Evolutionary conservation across 257 asterid species (phyloP), one percentile per base, ranked within the genome.

Genomic region (Lavandula angustifolia): DNA sequence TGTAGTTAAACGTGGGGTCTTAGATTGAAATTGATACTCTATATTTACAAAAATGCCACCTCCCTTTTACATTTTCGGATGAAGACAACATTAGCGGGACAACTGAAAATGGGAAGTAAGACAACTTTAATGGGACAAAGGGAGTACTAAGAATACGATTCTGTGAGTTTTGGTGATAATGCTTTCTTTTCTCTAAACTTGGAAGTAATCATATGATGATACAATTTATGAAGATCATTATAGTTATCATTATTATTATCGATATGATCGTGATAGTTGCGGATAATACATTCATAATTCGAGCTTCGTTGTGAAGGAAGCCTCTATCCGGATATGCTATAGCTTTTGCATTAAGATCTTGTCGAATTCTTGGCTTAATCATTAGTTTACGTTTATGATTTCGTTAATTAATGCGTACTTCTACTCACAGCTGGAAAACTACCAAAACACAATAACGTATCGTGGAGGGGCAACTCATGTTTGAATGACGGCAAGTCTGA

Each of bases 391-490:
- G 13, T 62, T 9, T 59, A 7, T n/a, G 13, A 27, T 10, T 59
- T 33, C 18, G 32, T 40, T 5, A 33, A 42, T 11, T 37, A 3
- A 7, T 52, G 67, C 70, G 4, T 5, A n/a, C 73, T 69, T 57
- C 14, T 13, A 11, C 58, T 76, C 55, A 10, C 95, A 92, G 99
- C 99, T 67, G 99, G 99, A 66, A 92, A 69, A 62, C 70, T 92
- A 17, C 98, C 98, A 0, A 92, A 84, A 75, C 96, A 89, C 76
- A 92, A 92, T 47, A 92, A 92, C 40, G 97, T 92, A 35, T 89
- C 98, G 1, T 92, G 98, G 98, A 82, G 98, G 68, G 96, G 97
- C 11, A 87, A 89, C 79, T 92, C 98, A 6, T 77, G 96, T 64
- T 10, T 86, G 49, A 75, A 78, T 8, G 98, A 92, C 14, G 98